These are phyloP conservation scores for Kwoniella sp. DNA, from an alignment of 768 basidiomycete genomes.

Conservation along the genomic window DNA sequence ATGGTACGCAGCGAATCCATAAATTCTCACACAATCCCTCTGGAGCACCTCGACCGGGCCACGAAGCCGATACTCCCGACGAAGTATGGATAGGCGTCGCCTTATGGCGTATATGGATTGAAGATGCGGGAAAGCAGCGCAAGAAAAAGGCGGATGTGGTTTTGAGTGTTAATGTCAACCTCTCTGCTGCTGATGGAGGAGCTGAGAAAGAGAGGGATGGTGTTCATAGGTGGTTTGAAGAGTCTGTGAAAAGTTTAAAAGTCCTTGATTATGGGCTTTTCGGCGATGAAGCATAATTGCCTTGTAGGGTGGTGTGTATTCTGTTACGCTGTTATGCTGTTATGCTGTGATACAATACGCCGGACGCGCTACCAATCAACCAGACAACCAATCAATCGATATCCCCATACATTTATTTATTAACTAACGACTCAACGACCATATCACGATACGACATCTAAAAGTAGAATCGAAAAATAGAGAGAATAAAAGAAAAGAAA, in stretches of 20 bases:
- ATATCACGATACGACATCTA: background rate
- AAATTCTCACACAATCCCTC: conserved; percentile 64
- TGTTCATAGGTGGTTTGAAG: conserved; percentile 58
- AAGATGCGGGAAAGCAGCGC: background rate
- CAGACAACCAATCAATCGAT: no score
- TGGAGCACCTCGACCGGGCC: conserved; percentile 59
- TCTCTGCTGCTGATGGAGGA: conserved; percentile 49
- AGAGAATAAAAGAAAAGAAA: background rate
- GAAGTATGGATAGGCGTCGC: conserved; percentile 75
- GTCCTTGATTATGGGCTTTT: conserved; percentile 75
- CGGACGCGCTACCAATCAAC: no score
- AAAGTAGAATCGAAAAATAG: background rate
- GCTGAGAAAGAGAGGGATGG: conserved; percentile 57
- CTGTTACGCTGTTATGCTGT: no score
- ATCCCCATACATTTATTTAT: no score
- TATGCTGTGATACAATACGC: no score
- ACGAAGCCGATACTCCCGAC: conserved; percentile 60
- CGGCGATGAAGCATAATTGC: conserved; percentile 52
- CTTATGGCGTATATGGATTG: conserved; percentile 70
- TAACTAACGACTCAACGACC: background rate
- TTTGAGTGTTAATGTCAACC: conserved; percentile 78
- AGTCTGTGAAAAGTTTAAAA: conserved; percentile 64
- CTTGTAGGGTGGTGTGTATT: no score
- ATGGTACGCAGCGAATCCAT: conserved; percentile 69
- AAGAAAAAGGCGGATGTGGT: conserved; percentile 76